These are phyloP conservation scores for Pestalotiopsis sp. DNA, from an alignment of 2,329 filamentous ascomycete species.

Conservation along the genomic window DNA sequence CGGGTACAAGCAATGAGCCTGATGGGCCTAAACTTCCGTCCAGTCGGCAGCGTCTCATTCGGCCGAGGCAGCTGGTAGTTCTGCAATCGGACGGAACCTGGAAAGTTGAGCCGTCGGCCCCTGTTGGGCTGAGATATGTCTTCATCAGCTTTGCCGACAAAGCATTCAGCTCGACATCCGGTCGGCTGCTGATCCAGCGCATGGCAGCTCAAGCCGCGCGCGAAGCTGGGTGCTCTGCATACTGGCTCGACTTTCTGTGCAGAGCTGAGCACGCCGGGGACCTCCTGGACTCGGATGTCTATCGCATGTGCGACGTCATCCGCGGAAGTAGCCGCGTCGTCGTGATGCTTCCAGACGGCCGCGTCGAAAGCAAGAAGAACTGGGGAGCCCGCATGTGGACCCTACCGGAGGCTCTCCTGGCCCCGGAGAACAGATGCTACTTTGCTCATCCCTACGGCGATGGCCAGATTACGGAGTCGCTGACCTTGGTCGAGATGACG, in stretches of 20 bases:
- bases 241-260: constrained; percentile 22
- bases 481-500: constrained; percentile 24
- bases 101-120: constrained; percentile 17
- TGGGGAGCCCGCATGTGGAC: constrained; percentile 29
- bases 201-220: constrained; percentile 19
- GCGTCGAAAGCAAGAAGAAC: constrained; percentile 16
- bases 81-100: constrained; percentile 14
- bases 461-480: constrained; percentile 13
- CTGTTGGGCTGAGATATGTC: constrained; percentile 17
- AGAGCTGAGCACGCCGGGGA: constrained; percentile 10
- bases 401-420: constrained; percentile 25
- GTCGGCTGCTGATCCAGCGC: constrained; percentile 10
- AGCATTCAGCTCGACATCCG: constrained; percentile 12
- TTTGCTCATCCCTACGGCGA: constrained; percentile 16
- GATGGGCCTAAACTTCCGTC: constrained; percentile 9
- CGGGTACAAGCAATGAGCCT: constrained; percentile 5
- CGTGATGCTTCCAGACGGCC: constrained; percentile 21
- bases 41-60: constrained; percentile 13
- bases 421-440: constrained; percentile 17
- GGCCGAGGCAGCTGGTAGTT: constrained; percentile 20
- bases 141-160: constrained; percentile 22
- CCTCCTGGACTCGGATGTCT: constrained; percentile 22
- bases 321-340: constrained; percentile 20
- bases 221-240: constrained; percentile 17
- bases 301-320: constrained; percentile 28